phyloP scores from a whole-genome alignment of 352 stramenopile species.

The Pythium aristosporum region DNA sequence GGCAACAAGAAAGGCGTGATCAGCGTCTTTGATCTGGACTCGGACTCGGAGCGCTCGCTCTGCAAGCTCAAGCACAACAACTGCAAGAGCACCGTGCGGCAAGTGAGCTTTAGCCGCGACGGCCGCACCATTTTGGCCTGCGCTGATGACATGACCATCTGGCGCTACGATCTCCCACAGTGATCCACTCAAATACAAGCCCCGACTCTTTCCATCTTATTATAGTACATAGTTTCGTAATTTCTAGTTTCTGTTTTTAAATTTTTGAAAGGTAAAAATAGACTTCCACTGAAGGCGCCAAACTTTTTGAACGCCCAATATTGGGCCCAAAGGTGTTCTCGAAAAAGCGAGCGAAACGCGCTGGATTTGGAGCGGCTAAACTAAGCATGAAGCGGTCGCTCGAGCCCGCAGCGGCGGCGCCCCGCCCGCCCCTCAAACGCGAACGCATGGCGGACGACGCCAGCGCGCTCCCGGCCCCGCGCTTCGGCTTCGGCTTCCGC shows the following conservation, averaged over 20 bases:
- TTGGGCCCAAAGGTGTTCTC: background rate
- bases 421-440: slow-evolving; percentile 13
- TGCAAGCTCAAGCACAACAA: slow-evolving; percentile 73
- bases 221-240: slow-evolving; percentile 9
- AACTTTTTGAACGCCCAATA: slow-evolving; percentile 8
- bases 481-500: slow-evolving; percentile 43
- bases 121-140: slow-evolving; percentile 70
- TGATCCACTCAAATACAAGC: slow-evolving; percentile 20
- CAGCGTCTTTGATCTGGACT: slow-evolving; percentile 78
- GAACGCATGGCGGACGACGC: slow-evolving; percentile 24
- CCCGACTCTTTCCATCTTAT: background rate
- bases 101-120: slow-evolving; percentile 77
- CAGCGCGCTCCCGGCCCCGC: slow-evolving; percentile 10
- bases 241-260: slow-evolving; percentile 26
- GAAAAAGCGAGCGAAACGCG: slow-evolving; percentile 8
- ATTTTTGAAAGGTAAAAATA: slow-evolving; percentile 32
- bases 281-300: slow-evolving; percentile 16
- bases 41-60: slow-evolving; percentile 60
- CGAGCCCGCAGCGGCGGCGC: slow-evolving; percentile 10
- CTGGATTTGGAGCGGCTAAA: slow-evolving; percentile 8
- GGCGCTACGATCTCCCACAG: slow-evolving; percentile 62
- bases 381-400: slow-evolving; percentile 21
- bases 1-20: slow-evolving; percentile 83
- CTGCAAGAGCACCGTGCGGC: slow-evolving; percentile 78
- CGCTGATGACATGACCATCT: slow-evolving; percentile 73